Base-by-base conservation (phyloP, 2,329 filamentous ascomycete species). In the Talaromyces marneffei region DNA sequence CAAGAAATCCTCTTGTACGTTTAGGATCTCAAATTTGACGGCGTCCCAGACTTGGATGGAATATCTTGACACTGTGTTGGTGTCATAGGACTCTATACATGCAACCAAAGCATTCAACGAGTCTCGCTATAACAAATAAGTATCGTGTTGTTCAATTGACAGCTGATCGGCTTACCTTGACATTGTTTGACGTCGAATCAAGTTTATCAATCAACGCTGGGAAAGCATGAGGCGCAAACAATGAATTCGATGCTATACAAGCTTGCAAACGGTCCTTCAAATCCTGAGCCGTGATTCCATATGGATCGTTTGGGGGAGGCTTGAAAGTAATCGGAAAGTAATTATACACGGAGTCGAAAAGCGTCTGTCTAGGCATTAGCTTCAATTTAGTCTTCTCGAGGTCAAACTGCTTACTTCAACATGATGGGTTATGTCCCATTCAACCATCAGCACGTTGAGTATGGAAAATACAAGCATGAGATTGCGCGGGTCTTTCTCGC, bases 281-380 rank as follows among this genome's bases (percentile, higher is more conserved):
- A 67, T 89, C 83, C 66, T 88, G 85, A 2, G 86, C 84, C 2
- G 86, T 88, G 63, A 89, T 88, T 1, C 85, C 84, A 64, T 88
- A 89, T 1, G 86, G 86, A 68, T 89, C 86, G 65, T 88, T 85
- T 10, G 85, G 86, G 1, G 86, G 87, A 10, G 86, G 86, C 67
- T 84, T 82, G 73, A 89, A 89, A 0, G 86, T 88, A 66, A 89
- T 88, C 0, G 86, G 86, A 69, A 89, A 89, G 71, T 89, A 89
- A 67, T 87, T 88, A 73, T 88, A 89, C 18, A 87, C 85, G 3
- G 85, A 81, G 65, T 89, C 87, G 68, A 89, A 89, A 48, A 88
- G 77, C 31, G 74, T 69, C 78, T 78, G 62, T 42, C 16, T 40
- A 35, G 2, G 10, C 18, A 50, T 62, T 39, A 62, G 60, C 25